A percentile compares a stretch with the other conserved stretches of the same genome.
Evolutionary conservation across 371 early-diverging fungal genomes (phyloP).

Genomic region (Mycotypha africana): DNA sequence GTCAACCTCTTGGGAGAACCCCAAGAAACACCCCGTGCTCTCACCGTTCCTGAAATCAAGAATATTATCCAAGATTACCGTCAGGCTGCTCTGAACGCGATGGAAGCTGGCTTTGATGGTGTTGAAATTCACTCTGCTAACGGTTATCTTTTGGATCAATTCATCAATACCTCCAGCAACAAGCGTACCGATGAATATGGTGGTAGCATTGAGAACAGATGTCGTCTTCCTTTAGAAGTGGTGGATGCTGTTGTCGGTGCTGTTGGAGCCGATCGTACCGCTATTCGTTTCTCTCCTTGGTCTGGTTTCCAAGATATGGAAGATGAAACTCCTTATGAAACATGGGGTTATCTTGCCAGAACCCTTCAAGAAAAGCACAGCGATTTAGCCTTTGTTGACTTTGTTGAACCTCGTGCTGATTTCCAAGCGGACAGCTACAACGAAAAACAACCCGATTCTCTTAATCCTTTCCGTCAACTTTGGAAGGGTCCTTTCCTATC

Average conservation of each 20-base stretch:
- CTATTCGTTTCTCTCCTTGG: constrained; percentile 21
- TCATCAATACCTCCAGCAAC: constrained; percentile 53
- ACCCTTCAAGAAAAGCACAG: constrained; percentile 19
- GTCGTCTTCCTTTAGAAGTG: constrained; percentile 58
- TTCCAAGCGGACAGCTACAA: constrained; percentile 3
- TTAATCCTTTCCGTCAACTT: constrained; percentile 30
- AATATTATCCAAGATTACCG: constrained; percentile 54
- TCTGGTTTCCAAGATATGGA: constrained; percentile 21
- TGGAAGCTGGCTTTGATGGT: constrained; percentile 59
- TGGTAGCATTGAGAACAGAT: constrained; percentile 71
- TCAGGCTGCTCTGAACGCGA: constrained; percentile 37
- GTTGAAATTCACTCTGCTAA: constrained; percentile 71
- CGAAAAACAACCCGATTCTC: constrained; percentile 6
- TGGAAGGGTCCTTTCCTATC: constrained; percentile 34
- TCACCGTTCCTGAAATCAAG: constrained; percentile 60
- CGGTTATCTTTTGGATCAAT: constrained; percentile 63
- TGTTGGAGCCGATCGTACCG: constrained; percentile 22
- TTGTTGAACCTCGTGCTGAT: constrained; percentile 25
- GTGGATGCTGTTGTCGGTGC: constrained; percentile 43
- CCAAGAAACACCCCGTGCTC: constrained; percentile 31
- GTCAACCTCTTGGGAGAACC: not conserved
- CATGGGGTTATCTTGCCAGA: constrained; percentile 21
- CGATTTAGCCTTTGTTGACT: constrained; percentile 27
- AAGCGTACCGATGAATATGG: constrained; percentile 54
- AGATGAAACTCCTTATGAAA: constrained; percentile 29